Conservation (phyloP, 129 eudicot genomes). For the Escallonia herrerae region DNA sequence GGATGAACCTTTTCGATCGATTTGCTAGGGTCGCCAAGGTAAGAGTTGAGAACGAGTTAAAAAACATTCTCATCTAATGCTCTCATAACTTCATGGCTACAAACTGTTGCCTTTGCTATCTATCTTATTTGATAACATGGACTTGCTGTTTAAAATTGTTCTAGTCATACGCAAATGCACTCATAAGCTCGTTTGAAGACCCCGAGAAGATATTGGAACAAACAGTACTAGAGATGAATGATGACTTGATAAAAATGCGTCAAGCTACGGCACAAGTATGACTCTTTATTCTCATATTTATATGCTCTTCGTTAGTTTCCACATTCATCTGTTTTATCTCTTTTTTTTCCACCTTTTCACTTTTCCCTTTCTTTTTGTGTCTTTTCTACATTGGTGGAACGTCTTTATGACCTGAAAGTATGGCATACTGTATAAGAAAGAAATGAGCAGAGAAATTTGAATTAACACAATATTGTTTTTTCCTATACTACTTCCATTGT, state of each 20-base stretch:
- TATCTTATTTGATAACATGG: not conserved
- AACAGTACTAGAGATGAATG: conserved; percentile 32
- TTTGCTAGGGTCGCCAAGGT: conserved; percentile 38
- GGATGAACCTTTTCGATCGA: conserved; percentile 28
- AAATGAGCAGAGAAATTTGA: too few relatives aligned
- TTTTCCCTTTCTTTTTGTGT: too few relatives aligned
- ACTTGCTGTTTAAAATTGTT: not conserved
- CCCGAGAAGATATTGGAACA: conserved; percentile 37
- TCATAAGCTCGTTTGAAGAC: conserved; percentile 32
- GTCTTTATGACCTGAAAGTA: too few relatives aligned
- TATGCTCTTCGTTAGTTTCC: not conserved
- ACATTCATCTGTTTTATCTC: not conserved
- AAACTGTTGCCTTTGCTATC: not conserved
- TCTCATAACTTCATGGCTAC: not conserved
- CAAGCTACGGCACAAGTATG: conserved; percentile 36
- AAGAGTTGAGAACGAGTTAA: not conserved
- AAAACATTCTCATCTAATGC: not conserved
- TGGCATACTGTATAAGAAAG: too few relatives aligned
- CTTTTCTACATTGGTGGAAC: too few relatives aligned
- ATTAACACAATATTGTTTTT: not conserved
- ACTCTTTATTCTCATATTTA: not conserved
- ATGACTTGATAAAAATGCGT: conserved; percentile 34
- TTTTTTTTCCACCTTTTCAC: not conserved
- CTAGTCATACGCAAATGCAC: conserved; percentile 41
- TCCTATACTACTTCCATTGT: not conserved